Base-by-base conservation (phyloP, 2,329 filamentous ascomycete genomes). In the Paracorniculantispora psalliotae region DNA sequence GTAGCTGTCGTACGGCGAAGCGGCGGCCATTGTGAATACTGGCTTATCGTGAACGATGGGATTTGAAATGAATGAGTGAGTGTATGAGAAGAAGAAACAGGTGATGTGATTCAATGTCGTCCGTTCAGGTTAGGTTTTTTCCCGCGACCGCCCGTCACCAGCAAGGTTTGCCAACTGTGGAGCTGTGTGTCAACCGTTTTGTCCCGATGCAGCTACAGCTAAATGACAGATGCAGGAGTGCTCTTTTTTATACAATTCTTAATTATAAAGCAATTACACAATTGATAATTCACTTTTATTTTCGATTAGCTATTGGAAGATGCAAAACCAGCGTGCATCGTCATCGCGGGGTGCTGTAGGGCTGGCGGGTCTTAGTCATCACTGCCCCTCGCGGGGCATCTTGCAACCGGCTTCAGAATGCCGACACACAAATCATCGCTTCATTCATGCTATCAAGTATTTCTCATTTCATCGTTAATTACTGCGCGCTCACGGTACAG, bases 1-100 rank as follows among this genome's bases (percentile, higher is more conserved):
- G 71, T 88, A 73, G 21, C 61, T 64, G 57, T 73, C 71, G 63
- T 64, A 70, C 19, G 65, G 65, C 44, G 44, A 52, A 10, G 33
- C 15, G 30, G 26, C 21, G 39, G 53, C 43, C 53, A 44, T 44
- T 19, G 6, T 44, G 41, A 44, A 9, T 44, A n/a, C n/a, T n/a
- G n/a, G 17, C 21, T 4, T 44, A 5, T 37, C 33, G 33, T 37
- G 4, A 15, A 37, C 33, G 33, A 15, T 15, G 9, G 5, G 13
- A 26, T 26, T 19, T 9, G n/a, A n/a, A 5, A 19, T 9, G 37
- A 41, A 41, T 41, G n/a, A n/a, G n/a, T n/a, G n/a, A n/a, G n/a
- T 15, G 33, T 13, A 13, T 37, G 33, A 6, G 10, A 33, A 33
- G 33, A 12, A 37, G n/a, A 37, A 37, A 37, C 33, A 37, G 33